Evolutionary conservation across 2,329 filamentous ascomycete genomes (phyloP).

Genomic region (Arthroderma sp.): DNA sequence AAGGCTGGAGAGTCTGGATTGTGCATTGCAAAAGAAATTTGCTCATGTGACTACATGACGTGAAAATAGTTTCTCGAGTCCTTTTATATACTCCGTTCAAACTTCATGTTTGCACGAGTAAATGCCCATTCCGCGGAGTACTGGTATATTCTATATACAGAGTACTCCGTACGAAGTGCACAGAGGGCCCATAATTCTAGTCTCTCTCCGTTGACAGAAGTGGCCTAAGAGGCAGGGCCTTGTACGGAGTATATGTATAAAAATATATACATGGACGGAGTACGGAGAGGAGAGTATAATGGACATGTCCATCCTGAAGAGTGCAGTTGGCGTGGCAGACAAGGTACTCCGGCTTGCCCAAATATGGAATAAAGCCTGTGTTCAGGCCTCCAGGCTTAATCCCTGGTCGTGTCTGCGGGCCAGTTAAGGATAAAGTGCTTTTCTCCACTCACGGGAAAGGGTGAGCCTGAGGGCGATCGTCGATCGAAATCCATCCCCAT

Average conservation of each 20-base stretch:
- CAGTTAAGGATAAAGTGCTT: not conserved
- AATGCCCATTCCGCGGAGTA: no score
- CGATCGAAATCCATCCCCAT: not conserved
- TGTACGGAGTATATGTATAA: no score
- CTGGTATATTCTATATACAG: no score
- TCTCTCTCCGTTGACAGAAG: no score
- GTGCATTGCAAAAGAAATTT: not conserved
- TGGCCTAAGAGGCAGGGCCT: no score
- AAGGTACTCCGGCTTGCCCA: slow-evolving; percentile 4
- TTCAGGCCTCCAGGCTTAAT: not conserved
- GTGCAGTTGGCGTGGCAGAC: not conserved
- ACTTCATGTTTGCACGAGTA: not conserved
- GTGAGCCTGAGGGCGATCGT: slow-evolving; percentile 1
- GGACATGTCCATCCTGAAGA: not conserved
- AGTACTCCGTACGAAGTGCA: no score
- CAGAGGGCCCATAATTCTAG: no score
- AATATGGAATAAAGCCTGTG: slow-evolving; percentile 2
- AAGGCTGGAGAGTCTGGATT: not conserved
- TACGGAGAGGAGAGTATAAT: no score
- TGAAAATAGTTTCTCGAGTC: no score
- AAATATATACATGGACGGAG: no score
- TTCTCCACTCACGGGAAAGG: not conserved
- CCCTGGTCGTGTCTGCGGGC: not conserved
- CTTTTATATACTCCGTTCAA: no score
- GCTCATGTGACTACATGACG: not conserved